A percentile compares a stretch with the other conserved stretches of the same genome.
Evolutionary conservation across 371 early-diverging fungal species (phyloP).

Genomic region (Mucor lusitanicus): DNA sequence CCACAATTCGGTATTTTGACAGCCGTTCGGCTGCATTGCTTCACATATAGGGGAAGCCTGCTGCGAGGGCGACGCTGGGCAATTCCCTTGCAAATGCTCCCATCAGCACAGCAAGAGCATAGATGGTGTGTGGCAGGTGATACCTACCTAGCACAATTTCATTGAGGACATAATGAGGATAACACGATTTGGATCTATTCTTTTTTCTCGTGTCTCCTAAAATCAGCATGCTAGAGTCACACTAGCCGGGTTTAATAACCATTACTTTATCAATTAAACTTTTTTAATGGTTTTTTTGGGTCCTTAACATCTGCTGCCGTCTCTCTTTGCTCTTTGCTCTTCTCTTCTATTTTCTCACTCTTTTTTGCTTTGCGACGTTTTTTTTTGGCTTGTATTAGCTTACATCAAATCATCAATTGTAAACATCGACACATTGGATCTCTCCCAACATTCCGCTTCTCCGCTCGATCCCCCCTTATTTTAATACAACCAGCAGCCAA

Average conservation of each 20-base stretch:
- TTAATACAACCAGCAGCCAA: not conserved
- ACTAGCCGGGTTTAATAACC: conserved; percentile 25
- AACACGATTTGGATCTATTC: conserved; percentile 27
- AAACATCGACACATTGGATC: not conserved
- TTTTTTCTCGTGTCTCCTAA: conserved; percentile 29
- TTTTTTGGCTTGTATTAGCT: not conserved
- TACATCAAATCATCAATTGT: not conserved
- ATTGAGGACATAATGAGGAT: conserved; percentile 16
- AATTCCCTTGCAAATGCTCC: not conserved
- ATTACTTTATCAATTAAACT: conserved; percentile 21
- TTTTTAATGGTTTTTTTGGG: conserved; percentile 13
- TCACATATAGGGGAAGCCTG: not conserved
- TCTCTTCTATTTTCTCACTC: not conserved
- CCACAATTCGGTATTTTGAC: conserved; percentile 19
- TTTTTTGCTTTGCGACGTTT: not conserved
- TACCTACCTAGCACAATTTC: not conserved
- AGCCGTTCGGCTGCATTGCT: conserved; percentile 13
- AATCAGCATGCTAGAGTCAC: conserved; percentile 29
- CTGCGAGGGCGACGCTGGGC: not conserved
- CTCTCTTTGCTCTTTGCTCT: conserved; percentile 11
- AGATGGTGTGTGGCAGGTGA: not conserved
- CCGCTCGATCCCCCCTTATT: not conserved
- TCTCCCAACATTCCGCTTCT: not conserved
- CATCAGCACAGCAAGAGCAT: not conserved
- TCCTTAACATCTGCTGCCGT: conserved; percentile 4